Percentiles rank a stretch among this genome's conserved stretches.
phyloP scores from a whole-genome alignment of 345 rosid species.

The Cochlearia excelsa region DNA sequence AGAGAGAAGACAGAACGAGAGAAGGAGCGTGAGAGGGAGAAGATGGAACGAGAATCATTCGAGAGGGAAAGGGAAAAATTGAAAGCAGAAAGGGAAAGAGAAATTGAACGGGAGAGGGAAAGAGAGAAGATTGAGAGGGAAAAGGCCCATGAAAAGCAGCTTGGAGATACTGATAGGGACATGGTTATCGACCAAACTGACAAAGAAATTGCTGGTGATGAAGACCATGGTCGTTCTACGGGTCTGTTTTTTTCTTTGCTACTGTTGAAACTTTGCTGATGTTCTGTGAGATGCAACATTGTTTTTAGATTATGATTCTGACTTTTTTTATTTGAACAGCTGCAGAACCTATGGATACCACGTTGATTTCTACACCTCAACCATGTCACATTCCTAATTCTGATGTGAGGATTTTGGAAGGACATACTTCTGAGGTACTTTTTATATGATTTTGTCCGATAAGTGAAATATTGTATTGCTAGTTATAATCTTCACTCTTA shows the following conservation, averaged over 20 bases:
- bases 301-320: constrained; percentile 1
- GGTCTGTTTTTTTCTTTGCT: constrained; percentile 38
- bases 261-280: constrained; percentile 4
- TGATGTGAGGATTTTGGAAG: constrained; percentile 95
- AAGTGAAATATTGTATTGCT: constrained; percentile 10
- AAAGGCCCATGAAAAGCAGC: constrained; percentile 62
- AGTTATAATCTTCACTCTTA: constrained; percentile 1
- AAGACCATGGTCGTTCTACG: constrained; percentile 55
- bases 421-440: constrained; percentile 95
- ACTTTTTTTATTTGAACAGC: constrained; percentile 32
- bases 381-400: constrained; percentile 67
- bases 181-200: constrained; percentile 53
- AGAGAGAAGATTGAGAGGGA: constrained; percentile 58
- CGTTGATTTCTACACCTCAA: constrained; percentile 49
- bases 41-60: constrained; percentile 44
- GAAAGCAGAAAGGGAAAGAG: constrained; percentile 30
- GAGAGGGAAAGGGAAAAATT: constrained; percentile 67
- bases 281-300: not conserved
- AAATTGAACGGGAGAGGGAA: constrained; percentile 38
- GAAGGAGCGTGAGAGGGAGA: constrained; percentile 29
- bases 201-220: constrained; percentile 43
- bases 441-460: constrained; percentile 17
- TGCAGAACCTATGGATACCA: constrained; percentile 80
- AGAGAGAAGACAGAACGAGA: constrained; percentile 63
- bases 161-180: constrained; percentile 52